Conservation (phyloP, 176 grass and related monocot genomes). For the Puccinellia tenuiflora region DNA sequence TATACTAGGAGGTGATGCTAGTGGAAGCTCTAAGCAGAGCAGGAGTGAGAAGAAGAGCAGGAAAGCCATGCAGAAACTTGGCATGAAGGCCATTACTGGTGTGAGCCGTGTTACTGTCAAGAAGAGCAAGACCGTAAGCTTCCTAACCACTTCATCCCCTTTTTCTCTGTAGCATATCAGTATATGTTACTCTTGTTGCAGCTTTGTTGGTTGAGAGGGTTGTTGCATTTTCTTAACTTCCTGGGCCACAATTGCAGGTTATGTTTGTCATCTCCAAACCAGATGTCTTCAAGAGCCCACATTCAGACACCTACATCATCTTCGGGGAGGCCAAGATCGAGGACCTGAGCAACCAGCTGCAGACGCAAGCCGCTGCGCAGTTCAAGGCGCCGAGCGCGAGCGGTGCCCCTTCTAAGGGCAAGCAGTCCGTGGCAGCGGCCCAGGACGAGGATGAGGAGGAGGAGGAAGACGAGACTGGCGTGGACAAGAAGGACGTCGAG, state of each 20-base stretch:
- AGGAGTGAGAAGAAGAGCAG: conserved; percentile 33
- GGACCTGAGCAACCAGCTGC: conserved; percentile 17
- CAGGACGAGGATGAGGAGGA: conserved; percentile 15
- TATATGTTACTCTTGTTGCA: no score
- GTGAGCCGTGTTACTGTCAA: conserved; percentile 32
- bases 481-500: conserved; percentile 28
- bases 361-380: conserved; percentile 1
- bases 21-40: conserved; percentile 22
- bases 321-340: conserved; percentile 28
- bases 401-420: neutral
- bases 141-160: neutral
- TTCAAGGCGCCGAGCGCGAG: conserved; percentile 8
- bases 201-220: no score
- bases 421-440: neutral
- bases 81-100: conserved; percentile 20
- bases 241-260: neutral
- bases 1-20: conserved; percentile 18
- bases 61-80: conserved; percentile 33
- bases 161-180: neutral
- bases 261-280: conserved; percentile 29
- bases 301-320: conserved; percentile 27
- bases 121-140: conserved; percentile 34
- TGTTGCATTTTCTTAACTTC: no score
- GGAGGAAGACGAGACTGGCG: neutral
- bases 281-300: conserved; percentile 30